Conservation (phyloP, 257 asterid species). For the Nicotiana tabacum region DNA sequence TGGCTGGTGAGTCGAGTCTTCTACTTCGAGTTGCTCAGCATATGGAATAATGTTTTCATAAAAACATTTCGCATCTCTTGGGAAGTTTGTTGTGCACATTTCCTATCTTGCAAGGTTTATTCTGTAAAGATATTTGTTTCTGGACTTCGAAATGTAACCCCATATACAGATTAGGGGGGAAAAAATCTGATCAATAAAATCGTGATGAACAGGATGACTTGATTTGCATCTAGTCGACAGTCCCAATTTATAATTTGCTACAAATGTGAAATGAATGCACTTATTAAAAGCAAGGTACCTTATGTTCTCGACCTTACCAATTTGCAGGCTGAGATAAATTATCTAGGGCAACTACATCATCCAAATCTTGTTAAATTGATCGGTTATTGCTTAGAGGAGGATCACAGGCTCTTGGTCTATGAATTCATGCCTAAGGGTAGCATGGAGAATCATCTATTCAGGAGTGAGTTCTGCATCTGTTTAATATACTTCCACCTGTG, state of each 20-base stretch:
- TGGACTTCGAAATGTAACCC: neutral
- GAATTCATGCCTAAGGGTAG: conserved; percentile 79
- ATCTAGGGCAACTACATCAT: conserved; percentile 61
- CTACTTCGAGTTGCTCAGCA: neutral
- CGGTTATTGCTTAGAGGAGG: conserved; percentile 68
- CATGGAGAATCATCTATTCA: conserved; percentile 67
- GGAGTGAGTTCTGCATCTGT: conserved; percentile 40
- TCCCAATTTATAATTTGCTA: neutral
- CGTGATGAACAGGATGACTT: neutral
- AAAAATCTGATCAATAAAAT: neutral
- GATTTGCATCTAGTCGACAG: neutral
- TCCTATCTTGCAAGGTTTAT: no score
- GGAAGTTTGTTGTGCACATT: no score
- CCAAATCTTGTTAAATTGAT: conserved; percentile 68
- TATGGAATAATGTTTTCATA: neutral
- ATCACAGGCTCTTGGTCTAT: conserved; percentile 59
- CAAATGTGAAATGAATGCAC: neutral
- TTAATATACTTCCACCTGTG: neutral
- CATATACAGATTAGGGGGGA: neutral
- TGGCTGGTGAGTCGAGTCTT: conserved; percentile 19
- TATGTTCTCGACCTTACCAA: neutral
- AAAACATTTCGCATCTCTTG: no score
- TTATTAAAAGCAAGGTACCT: neutral
- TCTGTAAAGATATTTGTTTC: neutral
- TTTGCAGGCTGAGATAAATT: conserved; percentile 62